Conservation (phyloP, 106 monocot genomes). For the Agapanthus africanus region DNA sequence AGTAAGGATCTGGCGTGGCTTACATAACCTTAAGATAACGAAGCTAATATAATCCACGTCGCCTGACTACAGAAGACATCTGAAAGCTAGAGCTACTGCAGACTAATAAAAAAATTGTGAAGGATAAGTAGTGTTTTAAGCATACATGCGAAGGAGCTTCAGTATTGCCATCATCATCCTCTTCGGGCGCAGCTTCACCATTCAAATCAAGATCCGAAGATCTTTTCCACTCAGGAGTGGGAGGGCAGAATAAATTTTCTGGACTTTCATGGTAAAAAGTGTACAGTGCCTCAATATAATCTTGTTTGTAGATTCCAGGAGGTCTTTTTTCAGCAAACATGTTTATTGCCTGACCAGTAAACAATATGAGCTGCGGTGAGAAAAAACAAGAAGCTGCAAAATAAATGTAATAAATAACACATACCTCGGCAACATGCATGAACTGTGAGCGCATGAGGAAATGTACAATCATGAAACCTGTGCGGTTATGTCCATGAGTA, state of each 20-base stretch:
- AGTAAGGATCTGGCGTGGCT: neutral
- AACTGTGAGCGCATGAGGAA: slow-evolving; percentile 53
- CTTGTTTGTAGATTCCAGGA: slow-evolving; percentile 75
- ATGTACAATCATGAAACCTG: slow-evolving; percentile 74
- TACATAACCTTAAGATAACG: neutral
- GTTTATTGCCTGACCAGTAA: slow-evolving; percentile 40
- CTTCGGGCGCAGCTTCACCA: slow-evolving; percentile 75
- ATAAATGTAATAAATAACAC: neutral
- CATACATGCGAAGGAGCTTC: slow-evolving; percentile 22
- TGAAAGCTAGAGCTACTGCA: neutral
- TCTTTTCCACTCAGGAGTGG: slow-evolving; percentile 75
- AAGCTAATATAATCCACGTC: neutral
- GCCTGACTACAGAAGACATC: neutral
- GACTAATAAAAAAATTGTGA: too few relatives aligned
- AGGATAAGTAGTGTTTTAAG: too few relatives aligned
- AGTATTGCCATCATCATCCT: slow-evolving; percentile 47
- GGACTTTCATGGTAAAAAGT: slow-evolving; percentile 64
- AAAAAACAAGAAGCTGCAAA: neutral
- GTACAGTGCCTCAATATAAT: slow-evolving; percentile 63
- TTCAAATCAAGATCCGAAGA: slow-evolving; percentile 69
- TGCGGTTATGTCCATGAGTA: slow-evolving; percentile 78
- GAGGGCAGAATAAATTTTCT: slow-evolving; percentile 50
- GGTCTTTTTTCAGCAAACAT: slow-evolving; percentile 57
- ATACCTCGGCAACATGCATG: slow-evolving; percentile 50
- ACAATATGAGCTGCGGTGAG: neutral